Conservation (phyloP, 129 eudicot genomes). For the Oenanthe sinensis region DNA sequence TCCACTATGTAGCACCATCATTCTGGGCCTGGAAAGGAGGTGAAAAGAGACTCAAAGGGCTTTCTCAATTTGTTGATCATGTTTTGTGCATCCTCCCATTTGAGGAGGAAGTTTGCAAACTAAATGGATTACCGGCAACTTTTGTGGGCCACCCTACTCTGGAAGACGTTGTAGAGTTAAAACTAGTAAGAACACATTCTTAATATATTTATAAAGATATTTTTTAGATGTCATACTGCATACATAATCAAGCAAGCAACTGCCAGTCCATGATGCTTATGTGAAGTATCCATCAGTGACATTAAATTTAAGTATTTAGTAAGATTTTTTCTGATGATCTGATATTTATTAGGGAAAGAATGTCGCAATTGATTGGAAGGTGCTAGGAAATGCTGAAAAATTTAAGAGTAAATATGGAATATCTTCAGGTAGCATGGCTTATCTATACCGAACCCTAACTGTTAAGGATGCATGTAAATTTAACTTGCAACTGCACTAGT, state of each 20-base stretch:
- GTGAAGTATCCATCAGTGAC: background rate
- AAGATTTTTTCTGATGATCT: background rate
- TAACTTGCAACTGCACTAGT: background rate
- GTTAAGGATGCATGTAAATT: background rate
- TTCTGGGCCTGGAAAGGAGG: constrained; percentile 99
- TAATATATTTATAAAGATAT: background rate
- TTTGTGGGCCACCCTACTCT: constrained; percentile 94
- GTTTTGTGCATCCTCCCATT: constrained; percentile 83
- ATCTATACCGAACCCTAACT: background rate
- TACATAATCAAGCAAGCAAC: background rate
- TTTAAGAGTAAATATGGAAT: constrained; percentile 48
- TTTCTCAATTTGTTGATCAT: constrained; percentile 69
- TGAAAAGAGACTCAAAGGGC: constrained; percentile 74
- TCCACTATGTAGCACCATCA: constrained; percentile 95
- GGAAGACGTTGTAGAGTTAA: constrained; percentile 62
- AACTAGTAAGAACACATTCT: constrained; percentile 29
- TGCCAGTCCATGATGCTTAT: background rate
- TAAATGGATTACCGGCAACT: constrained; percentile 63
- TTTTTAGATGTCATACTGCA: background rate
- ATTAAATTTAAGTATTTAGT: background rate
- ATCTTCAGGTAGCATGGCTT: constrained; percentile 43
- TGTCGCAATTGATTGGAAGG: constrained; percentile 32
- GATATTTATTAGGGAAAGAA: constrained; percentile 28
- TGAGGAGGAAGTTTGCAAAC: constrained; percentile 62
- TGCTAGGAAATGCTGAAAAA: constrained; percentile 46